phyloP scores from a whole-genome alignment of 768 basidiomycete species.

The Suillus tomentosus region DNA sequence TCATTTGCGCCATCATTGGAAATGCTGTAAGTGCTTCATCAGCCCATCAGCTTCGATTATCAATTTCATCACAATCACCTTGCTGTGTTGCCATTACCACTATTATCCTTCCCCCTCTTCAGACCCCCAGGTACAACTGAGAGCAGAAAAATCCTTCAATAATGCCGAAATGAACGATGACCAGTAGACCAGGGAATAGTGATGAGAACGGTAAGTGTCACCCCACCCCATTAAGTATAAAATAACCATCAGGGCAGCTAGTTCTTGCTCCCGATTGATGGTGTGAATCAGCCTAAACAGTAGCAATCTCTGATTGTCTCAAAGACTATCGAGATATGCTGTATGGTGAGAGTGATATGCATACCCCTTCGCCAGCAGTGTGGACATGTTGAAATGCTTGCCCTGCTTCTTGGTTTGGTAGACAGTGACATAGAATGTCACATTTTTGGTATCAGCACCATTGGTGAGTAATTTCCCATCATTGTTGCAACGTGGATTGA shows the following conservation, averaged over 20 bases:
- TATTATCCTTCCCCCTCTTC: too few relatives aligned
- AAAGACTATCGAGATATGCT: slow-evolving; percentile 1
- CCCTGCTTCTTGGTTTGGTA: slow-evolving; percentile 46
- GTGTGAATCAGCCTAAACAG: slow-evolving; percentile 30
- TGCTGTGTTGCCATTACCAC: too few relatives aligned
- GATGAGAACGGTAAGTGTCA: slow-evolving; percentile 39
- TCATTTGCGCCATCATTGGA: too few relatives aligned
- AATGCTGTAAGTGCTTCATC: too few relatives aligned
- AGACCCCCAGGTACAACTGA: too few relatives aligned
- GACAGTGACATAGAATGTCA: slow-evolving; percentile 40
- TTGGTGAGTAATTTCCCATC: slow-evolving; percentile 42
- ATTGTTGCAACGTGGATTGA: slow-evolving; percentile 35
- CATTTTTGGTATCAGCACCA: slow-evolving; percentile 33
- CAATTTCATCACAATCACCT: too few relatives aligned
- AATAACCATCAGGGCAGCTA: slow-evolving; percentile 40
- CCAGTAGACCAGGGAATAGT: slow-evolving; percentile 39
- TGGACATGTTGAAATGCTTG: slow-evolving; percentile 35
- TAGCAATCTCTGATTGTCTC: slow-evolving; percentile 30
- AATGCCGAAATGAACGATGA: slow-evolving; percentile 10
- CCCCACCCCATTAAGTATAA: slow-evolving; percentile 46
- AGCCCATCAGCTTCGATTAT: too few relatives aligned
- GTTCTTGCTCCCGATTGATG: slow-evolving; percentile 39
- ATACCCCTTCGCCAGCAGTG: slow-evolving; percentile 36
- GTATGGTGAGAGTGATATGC: slow-evolving; percentile 26
- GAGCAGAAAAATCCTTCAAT: too few relatives aligned